A percentile compares a stretch with the other conserved stretches of the same genome.
These are phyloP conservation scores for Teratosphaeria nubilosa DNA, from an alignment of 2,329 filamentous ascomycete species.

Conservation along the genomic window DNA sequence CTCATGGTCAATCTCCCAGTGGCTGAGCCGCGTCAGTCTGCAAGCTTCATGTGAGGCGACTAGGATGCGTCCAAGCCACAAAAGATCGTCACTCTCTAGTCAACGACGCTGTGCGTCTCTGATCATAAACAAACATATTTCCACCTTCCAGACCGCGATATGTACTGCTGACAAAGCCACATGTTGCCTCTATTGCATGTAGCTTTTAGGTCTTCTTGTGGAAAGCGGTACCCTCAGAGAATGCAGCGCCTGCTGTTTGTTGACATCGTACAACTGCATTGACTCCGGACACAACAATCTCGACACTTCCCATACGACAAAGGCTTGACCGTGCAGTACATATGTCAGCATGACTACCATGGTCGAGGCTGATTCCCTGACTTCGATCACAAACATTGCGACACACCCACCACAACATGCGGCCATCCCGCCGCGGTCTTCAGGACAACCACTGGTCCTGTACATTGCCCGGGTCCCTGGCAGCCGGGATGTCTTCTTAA, in stretches of 20 bases:
- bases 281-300: background rate
- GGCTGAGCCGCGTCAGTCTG: background rate
- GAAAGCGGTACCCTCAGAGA: background rate
- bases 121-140: background rate
- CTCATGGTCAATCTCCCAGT: no score
- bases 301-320: slow-evolving; percentile 9
- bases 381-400: slow-evolving; percentile 68
- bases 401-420: slow-evolving; percentile 84
- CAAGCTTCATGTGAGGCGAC: background rate
- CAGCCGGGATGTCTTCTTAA: slow-evolving; percentile 84
- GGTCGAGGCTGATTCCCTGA: slow-evolving; percentile 69
- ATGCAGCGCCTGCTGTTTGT: background rate
- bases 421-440: slow-evolving; percentile 61
- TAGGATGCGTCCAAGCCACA: no score
- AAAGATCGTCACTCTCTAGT: background rate
- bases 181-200: background rate
- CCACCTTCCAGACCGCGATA: background rate
- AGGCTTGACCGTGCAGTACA: slow-evolving; percentile 11
- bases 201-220: background rate
- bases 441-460: slow-evolving; percentile 63
- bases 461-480: slow-evolving; percentile 93
- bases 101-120: background rate
- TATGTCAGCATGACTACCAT: slow-evolving; percentile 30
- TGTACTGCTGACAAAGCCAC: background rate
- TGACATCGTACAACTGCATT: background rate